A percentile compares a stretch with the other conserved stretches of the same genome.
phyloP scores from a whole-genome alignment of 1,139 yeast genomes.

The Geotrichum fermentans region DNA sequence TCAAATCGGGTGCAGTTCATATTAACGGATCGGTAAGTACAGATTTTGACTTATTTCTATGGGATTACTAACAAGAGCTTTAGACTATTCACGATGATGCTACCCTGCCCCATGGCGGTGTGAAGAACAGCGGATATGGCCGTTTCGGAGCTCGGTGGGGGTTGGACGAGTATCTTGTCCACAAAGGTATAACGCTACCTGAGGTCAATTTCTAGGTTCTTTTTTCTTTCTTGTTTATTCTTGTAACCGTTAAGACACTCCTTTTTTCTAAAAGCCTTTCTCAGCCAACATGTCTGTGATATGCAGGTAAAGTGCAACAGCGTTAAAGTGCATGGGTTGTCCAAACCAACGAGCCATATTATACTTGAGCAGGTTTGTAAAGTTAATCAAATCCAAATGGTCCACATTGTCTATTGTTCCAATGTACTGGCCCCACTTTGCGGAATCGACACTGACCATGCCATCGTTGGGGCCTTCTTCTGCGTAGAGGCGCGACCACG shows the following conservation, averaged over 20 bases:
- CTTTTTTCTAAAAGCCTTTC: slow-evolving; percentile 48
- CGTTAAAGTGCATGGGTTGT: slow-evolving; percentile 52
- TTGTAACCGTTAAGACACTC: too few relatives aligned
- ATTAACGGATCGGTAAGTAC: slow-evolving; percentile 41
- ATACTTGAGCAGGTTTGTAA: slow-evolving; percentile 59
- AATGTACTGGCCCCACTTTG: slow-evolving; percentile 77
- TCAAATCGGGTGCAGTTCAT: slow-evolving; percentile 50
- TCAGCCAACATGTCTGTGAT: slow-evolving; percentile 66
- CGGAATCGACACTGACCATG: slow-evolving; percentile 68
- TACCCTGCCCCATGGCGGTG: slow-evolving; percentile 54
- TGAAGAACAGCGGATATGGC: slow-evolving; percentile 49
- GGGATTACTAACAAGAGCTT: background rate
- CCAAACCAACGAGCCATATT: slow-evolving; percentile 26
- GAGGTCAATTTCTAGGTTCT: background rate
- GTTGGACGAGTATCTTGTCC: slow-evolving; percentile 42
- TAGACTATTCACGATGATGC: slow-evolving; percentile 48
- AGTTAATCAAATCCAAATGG: slow-evolving; percentile 79
- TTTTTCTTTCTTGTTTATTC: too few relatives aligned
- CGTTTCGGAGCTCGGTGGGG: slow-evolving; percentile 53
- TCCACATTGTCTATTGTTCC: slow-evolving; percentile 79
- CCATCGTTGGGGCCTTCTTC: slow-evolving; percentile 71
- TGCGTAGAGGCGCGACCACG: slow-evolving; percentile 57
- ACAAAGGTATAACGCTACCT: slow-evolving; percentile 40
- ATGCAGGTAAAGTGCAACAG: slow-evolving; percentile 68
- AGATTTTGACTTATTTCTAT: background rate